Conservation (phyloP, 2,329 filamentous ascomycete genomes). For the Fusarium mundagurra region DNA sequence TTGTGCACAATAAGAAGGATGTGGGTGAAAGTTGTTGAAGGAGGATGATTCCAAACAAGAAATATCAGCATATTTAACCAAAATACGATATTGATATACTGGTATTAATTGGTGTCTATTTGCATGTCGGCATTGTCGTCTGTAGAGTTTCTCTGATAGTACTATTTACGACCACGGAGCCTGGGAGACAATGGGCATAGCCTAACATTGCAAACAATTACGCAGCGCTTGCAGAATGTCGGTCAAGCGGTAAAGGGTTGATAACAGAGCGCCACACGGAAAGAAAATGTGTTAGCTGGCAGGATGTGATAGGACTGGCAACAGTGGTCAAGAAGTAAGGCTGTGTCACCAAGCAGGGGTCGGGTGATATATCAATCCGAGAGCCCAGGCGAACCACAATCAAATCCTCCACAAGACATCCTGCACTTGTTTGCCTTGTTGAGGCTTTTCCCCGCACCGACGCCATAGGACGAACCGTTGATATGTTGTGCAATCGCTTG, state of each 20-base stretch:
- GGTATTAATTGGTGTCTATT: background rate
- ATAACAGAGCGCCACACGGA: background rate
- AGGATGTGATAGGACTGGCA: background rate
- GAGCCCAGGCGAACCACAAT: background rate
- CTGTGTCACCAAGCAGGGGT: background rate
- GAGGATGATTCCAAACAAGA: background rate
- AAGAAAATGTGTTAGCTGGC: background rate
- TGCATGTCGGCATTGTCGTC: background rate
- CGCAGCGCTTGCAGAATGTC: background rate
- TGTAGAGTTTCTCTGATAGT: background rate
- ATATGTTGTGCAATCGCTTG: background rate
- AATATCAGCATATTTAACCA: no score
- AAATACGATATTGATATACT: background rate
- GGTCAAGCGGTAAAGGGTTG: background rate
- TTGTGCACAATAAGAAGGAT: background rate
- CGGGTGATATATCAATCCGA: background rate
- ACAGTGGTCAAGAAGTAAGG: background rate
- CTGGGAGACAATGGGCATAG: background rate
- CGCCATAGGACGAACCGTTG: background rate
- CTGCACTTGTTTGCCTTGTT: background rate
- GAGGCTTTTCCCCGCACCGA: background rate
- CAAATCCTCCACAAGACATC: background rate
- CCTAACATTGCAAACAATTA: background rate
- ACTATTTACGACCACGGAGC: background rate
- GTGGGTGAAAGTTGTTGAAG: background rate